A percentile compares a stretch with the other conserved stretches of the same genome.
These are phyloP conservation scores for Infundibulicybe gibba DNA, from an alignment of 768 basidiomycete genomes.

Conservation along the genomic window DNA sequence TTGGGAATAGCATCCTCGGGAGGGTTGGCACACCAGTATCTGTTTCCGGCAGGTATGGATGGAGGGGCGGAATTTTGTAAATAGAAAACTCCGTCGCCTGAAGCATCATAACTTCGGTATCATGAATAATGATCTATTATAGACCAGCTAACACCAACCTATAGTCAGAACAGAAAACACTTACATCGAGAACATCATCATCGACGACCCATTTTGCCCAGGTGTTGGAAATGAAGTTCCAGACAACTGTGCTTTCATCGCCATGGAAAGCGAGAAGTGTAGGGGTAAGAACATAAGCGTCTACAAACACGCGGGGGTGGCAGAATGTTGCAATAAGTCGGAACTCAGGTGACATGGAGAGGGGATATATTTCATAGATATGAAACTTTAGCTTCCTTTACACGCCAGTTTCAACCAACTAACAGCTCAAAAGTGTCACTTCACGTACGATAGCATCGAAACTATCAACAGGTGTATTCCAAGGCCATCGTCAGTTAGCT, in stretches of 20 bases:
- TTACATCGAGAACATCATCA: slow-evolving; percentile 2
- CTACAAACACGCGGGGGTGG: slow-evolving; percentile 1
- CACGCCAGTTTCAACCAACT: too few species aligned
- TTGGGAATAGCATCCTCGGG: neutral
- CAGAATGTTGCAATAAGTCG: neutral
- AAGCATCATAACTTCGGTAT: slow-evolving; percentile 3
- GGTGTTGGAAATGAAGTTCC: slow-evolving; percentile 10
- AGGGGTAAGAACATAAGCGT: slow-evolving; percentile 7
- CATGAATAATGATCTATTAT: slow-evolving; percentile 5
- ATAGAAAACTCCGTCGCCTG: slow-evolving; percentile 2
- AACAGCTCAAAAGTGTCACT: too few species aligned
- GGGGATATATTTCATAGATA: neutral
- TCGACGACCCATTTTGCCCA: slow-evolving; percentile 13
- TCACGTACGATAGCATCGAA: neutral
- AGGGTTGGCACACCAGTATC: neutral
- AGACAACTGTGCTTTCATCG: slow-evolving; percentile 6
- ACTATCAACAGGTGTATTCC: slow-evolving; percentile 9
- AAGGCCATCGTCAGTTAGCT: slow-evolving; percentile 5
- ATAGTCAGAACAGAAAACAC: neutral
- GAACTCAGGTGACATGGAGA: neutral
- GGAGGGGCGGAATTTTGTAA: slow-evolving; percentile 8
- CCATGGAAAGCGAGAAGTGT: neutral
- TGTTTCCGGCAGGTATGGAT: neutral
- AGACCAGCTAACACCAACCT: too few species aligned
- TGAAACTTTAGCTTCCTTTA: neutral